Evolutionary conservation across 441 rosid genomes (phyloP).

Genomic region (Metrosideros polymorpha): DNA sequence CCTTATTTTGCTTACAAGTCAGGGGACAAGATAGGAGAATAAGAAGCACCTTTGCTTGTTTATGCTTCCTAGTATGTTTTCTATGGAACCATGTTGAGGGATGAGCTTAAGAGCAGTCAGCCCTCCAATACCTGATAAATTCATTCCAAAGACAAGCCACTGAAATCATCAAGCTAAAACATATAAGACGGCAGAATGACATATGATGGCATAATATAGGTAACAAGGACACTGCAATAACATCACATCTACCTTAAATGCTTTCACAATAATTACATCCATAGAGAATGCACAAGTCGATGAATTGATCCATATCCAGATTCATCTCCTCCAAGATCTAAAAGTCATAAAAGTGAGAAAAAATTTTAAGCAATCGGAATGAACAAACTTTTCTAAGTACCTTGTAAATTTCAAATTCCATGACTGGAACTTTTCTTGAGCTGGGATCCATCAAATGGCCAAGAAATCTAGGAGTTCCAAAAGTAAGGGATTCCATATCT

Average conservation of each 20-base stretch:
- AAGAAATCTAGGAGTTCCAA: conserved; percentile 85
- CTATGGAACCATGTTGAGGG: conserved; percentile 83
- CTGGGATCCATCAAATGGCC: conserved; percentile 97
- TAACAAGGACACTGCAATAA: not conserved
- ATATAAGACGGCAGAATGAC: not conserved
- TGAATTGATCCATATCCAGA: conserved; percentile 86
- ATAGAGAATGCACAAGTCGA: conserved; percentile 90
- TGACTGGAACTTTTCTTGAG: conserved; percentile 85
- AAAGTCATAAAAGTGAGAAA: conserved; percentile 1
- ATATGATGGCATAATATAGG: not conserved
- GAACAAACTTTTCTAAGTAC: conserved; percentile 14
- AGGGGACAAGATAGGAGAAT: not conserved
- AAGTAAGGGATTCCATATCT: conserved; percentile 96
- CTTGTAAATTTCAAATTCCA: conserved; percentile 86
- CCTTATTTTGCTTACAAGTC: not conserved
- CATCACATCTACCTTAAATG: conserved; percentile 54
- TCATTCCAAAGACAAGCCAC: not conserved
- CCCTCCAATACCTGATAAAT: conserved; percentile 74
- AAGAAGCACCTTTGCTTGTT: conserved; percentile 56
- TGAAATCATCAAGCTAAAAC: not conserved
- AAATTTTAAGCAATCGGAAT: not conserved
- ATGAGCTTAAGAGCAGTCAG: conserved; percentile 85
- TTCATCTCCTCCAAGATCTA: conserved; percentile 81
- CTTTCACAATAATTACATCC: conserved; percentile 98
- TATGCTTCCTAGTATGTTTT: conserved; percentile 63